A percentile compares a stretch with the other conserved stretches of the same genome.
These are phyloP conservation scores for Pseudonitzschia delicatissima DNA, from an alignment of 108 stramenopile species.

Conservation along the genomic window DNA sequence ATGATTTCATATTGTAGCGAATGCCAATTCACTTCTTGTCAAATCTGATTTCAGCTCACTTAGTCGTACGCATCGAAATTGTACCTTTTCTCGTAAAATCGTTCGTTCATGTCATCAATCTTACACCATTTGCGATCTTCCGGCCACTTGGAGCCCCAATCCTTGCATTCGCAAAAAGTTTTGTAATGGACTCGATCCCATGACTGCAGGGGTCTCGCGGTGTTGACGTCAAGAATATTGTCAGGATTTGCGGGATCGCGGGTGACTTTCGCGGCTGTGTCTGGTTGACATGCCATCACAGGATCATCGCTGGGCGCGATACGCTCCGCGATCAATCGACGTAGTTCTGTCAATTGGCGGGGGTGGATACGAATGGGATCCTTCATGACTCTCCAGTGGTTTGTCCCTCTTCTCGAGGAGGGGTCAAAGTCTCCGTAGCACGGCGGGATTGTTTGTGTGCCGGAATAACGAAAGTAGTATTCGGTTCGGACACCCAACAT, in stretches of 20 bases:
- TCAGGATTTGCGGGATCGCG: neutral
- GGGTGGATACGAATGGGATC: constrained; percentile 34
- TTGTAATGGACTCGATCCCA: constrained; percentile 13
- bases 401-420: neutral
- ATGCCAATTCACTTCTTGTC: too few species aligned
- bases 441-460: constrained; percentile 37
- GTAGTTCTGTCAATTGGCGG: constrained; percentile 27
- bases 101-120: constrained; percentile 17
- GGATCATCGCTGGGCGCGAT: constrained; percentile 32
- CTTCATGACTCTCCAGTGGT: constrained; percentile 37
- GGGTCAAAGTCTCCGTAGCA: constrained; percentile 26
- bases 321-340: constrained; percentile 32
- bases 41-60: too few species aligned
- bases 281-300: constrained; percentile 25
- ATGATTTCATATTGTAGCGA: too few species aligned
- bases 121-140: constrained; percentile 37
- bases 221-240: constrained; percentile 11
- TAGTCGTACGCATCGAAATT: constrained; percentile 38
- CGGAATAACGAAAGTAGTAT: constrained; percentile 22
- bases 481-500: constrained; percentile 34
- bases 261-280: constrained; percentile 33
- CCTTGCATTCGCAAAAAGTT: constrained; percentile 43
- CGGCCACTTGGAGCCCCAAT: constrained; percentile 33
- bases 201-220: constrained; percentile 34
- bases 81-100: constrained; percentile 41